phyloP scores from a whole-genome alignment of 2,329 filamentous ascomycete genomes.

The Penicillium italicum region DNA sequence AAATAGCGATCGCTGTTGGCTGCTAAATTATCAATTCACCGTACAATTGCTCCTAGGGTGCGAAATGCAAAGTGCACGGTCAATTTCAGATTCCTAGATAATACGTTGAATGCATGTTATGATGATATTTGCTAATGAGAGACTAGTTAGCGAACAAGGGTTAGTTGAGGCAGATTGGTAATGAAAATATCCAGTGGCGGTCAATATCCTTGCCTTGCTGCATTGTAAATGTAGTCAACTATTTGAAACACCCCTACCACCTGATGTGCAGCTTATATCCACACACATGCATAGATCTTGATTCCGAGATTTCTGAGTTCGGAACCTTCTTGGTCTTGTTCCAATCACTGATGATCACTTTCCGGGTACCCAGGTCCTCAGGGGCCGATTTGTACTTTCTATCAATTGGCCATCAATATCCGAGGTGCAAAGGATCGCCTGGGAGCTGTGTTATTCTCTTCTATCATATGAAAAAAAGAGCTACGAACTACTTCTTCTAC shows the following conservation, averaged over 20 bases:
- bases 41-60: neutral
- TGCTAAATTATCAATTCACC: conserved; percentile 8
- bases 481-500: too few species aligned
- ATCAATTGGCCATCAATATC: neutral
- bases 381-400: neutral
- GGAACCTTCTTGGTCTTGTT: neutral
- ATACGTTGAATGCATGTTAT: neutral
- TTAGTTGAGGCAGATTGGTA: neutral
- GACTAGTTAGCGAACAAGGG: neutral
- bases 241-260: neutral
- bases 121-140: neutral
- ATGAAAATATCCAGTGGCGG: neutral
- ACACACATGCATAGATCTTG: neutral
- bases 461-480: neutral
- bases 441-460: neutral
- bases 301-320: neutral
- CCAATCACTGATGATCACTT: neutral
- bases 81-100: neutral
- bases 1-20: conserved; percentile 17
- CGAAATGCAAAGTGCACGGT: neutral
- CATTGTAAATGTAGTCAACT: neutral
- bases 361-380: neutral
- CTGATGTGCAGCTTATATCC: too few species aligned
- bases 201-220: neutral
- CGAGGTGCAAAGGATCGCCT: neutral